Evolutionary conservation across 352 stramenopile genomes (phyloP), one percentile per base, ranked within the genome.

Genomic region (Phytophthora tubulina): DNA sequence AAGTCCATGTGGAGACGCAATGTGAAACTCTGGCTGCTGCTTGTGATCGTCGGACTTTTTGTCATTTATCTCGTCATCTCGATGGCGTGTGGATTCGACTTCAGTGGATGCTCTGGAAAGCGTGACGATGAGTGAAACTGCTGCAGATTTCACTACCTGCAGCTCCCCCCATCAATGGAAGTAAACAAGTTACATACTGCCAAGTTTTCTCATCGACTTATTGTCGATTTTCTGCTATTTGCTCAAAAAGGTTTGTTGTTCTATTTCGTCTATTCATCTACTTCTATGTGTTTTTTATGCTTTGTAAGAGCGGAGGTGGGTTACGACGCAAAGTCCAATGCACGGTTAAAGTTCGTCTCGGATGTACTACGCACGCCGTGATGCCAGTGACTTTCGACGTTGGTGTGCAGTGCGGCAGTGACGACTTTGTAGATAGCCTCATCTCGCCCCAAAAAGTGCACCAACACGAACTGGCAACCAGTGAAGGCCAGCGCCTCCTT

Each of bases 1-100:
- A 89, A 88, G 65, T 78, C 76, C 21, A 92, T 97, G 76, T 97
- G 91, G 90, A 87, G 90, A 66, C 85, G 85, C 62, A 97, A 97
- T 67, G 63, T 94, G n/a, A 96, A 96, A 76, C 83, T 97, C 38
- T 96, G 87, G 86, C 63, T 88, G 55, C 70, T 96, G 63, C 85
- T 97, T 30, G 78, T 94, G 38, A 17, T 85, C 14, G 76, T 94
- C 7, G 90, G 89, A 4, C 67, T 96, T 65, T 86, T 97, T 81
- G 74, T 97, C 46, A 66, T 96, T 46, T 97, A 97, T 79, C 81
- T 96, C 63, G 81, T 95, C 59, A 81, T 96, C 38, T 93, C 88
- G 14, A 95, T 95, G 89, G 88, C 89, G 33, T 97, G 91, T 57
- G 90, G 91, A 41, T 95, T 95, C 35, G 84, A 92, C 62, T 87